Evolutionary conservation across 192 early-diverging fungal species (phyloP).

Genomic region (Backusella westeae): DNA sequence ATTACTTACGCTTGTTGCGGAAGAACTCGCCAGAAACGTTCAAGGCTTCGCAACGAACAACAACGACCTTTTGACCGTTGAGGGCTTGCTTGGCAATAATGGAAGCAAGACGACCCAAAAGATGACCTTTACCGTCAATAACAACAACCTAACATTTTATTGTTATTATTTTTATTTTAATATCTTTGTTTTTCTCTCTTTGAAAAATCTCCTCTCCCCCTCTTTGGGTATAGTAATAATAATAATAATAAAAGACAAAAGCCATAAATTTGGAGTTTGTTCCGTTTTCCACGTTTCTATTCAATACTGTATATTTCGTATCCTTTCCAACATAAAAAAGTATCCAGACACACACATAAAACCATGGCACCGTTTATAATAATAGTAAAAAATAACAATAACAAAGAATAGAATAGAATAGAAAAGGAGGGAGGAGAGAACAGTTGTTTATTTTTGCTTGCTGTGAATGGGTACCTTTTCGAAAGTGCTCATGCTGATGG

Average conservation of each 20-base stretch:
- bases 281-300: not conserved
- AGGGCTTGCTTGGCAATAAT: slow-evolving; percentile 98
- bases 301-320: not conserved
- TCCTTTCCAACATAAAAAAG: not conserved
- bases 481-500: slow-evolving; percentile 24
- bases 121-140: slow-evolving; percentile 99
- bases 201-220: not conserved
- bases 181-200: not conserved
- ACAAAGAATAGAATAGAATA: not conserved
- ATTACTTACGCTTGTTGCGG: slow-evolving; percentile 94
- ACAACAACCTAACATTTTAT: slow-evolving; percentile 78
- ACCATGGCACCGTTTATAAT: not conserved
- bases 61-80: slow-evolving; percentile 94
- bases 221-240: not conserved
- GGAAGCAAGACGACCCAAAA: slow-evolving; percentile 96
- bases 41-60: slow-evolving; percentile 99
- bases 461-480: slow-evolving; percentile 22
- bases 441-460: not conserved
- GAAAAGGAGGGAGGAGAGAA: not conserved
- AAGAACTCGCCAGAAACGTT: slow-evolving; percentile 98
- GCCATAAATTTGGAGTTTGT: not conserved
- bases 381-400: not conserved
- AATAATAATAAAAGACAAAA: not conserved
- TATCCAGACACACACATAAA: not conserved
- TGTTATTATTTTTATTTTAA: not conserved